phyloP scores from a whole-genome alignment of 495 filamentous ascomycete genomes.

The Podospora sp. region DNA sequence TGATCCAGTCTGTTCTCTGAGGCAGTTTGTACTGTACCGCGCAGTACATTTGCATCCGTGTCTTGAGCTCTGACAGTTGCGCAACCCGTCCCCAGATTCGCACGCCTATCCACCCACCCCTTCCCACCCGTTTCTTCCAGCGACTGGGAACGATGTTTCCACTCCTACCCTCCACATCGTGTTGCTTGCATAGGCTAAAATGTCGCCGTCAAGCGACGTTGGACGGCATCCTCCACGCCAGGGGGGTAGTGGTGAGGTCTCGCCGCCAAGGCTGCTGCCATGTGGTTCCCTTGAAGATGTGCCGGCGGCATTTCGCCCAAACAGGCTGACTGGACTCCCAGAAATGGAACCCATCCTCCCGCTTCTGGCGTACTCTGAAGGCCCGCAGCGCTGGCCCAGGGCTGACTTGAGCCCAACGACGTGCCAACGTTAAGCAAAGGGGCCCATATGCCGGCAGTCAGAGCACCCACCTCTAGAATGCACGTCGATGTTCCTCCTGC shows the following conservation, averaged over 20 bases:
- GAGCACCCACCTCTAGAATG: neutral
- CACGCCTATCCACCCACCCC: neutral
- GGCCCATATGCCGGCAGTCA: constrained; percentile 9
- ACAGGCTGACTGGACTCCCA: neutral
- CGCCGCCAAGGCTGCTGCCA: constrained; percentile 5
- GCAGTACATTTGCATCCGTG: neutral
- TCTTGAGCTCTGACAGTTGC: neutral
- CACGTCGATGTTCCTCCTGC: too few species aligned
- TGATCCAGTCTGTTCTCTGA: neutral
- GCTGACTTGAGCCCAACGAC: neutral
- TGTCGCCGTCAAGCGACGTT: constrained; percentile 16
- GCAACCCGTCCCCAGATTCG: constrained; percentile 18
- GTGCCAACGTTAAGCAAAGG: neutral
- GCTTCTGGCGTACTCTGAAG: neutral
- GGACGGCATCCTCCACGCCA: constrained; percentile 16
- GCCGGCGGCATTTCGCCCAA: neutral
- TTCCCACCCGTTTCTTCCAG: constrained; percentile 2
- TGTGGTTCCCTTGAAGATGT: constrained; percentile 7
- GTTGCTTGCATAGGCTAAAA: constrained; percentile 15
- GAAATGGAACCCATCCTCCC: neutral
- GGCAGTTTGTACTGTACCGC: neutral
- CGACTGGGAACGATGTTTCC: constrained; percentile 3
- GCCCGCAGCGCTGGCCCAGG: neutral
- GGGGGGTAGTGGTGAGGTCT: neutral
- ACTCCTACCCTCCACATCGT: neutral